Evolutionary conservation across 1,139 yeast species (phyloP).

Genomic region (Geotrichum fermentans): DNA sequence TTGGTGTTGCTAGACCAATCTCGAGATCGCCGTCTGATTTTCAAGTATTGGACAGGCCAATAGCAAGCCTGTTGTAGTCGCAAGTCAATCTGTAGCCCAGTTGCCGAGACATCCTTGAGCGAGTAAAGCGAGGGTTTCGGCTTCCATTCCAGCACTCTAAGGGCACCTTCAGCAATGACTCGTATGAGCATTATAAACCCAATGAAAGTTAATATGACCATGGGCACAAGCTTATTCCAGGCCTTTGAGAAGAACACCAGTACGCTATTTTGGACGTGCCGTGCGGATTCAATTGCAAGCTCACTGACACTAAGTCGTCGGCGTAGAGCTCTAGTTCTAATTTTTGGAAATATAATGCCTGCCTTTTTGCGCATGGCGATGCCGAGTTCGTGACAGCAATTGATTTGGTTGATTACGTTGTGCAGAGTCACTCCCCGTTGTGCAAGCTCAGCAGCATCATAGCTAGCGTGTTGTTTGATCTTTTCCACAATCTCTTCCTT

Average conservation of each 20-base stretch:
- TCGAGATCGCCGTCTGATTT: conserved; percentile 40
- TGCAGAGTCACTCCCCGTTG: conserved; percentile 22
- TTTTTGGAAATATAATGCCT: conserved; percentile 30
- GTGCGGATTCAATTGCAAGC: conserved; percentile 29
- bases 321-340: conserved; percentile 23
- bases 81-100: conserved; percentile 73
- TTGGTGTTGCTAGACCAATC: conserved; percentile 38
- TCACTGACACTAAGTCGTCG: conserved; percentile 29
- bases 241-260: conserved; percentile 15
- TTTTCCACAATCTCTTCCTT: conserved; percentile 25
- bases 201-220: conserved; percentile 21
- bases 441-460: conserved; percentile 3
- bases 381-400: conserved; percentile 36
- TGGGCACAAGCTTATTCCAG: conserved; percentile 19
- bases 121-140: conserved; percentile 31
- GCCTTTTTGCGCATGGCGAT: conserved; percentile 32
- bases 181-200: conserved; percentile 27
- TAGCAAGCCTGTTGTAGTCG: conserved; percentile 72
- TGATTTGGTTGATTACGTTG: conserved; percentile 34
- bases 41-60: conserved; percentile 75
- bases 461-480: conserved; percentile 24
- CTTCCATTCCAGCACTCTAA: conserved; percentile 40
- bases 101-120: conserved; percentile 51
- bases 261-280: conserved; percentile 25
- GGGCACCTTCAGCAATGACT: conserved; percentile 36